A percentile compares a stretch with the other conserved stretches of the same genome.
These are phyloP conservation scores for Trichoderma parareesei DNA, from an alignment of 495 filamentous ascomycete species.

Conservation along the genomic window DNA sequence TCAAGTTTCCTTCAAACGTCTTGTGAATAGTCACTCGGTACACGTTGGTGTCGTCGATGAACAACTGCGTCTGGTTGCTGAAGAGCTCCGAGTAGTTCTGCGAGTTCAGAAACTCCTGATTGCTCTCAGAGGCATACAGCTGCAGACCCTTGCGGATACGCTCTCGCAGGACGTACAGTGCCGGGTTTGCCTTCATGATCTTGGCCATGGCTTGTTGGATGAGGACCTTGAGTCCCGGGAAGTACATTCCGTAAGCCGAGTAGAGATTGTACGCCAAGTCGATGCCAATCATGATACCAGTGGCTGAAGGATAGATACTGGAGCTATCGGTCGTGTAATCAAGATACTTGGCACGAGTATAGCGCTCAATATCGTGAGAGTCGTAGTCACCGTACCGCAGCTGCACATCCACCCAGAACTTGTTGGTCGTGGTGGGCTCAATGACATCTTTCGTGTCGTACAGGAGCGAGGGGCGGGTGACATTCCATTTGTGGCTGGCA, in stretches of 20 bases:
- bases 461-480: slow-evolving; percentile 83
- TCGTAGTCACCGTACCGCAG: slow-evolving; percentile 98
- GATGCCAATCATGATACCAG: slow-evolving; percentile 96
- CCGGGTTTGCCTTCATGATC: slow-evolving; percentile 99
- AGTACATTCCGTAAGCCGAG: slow-evolving; percentile 97
- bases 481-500: slow-evolving; percentile 98
- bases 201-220: slow-evolving; percentile 98
- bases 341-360: slow-evolving; percentile 95
- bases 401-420: slow-evolving; percentile 99
- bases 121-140: slow-evolving; percentile 96
- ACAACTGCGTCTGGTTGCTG: slow-evolving; percentile 97
- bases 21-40: slow-evolving; percentile 99
- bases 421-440: slow-evolving; percentile 92
- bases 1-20: slow-evolving; percentile 98
- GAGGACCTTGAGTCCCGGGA: slow-evolving; percentile 94
- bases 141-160: slow-evolving; percentile 98
- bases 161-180: slow-evolving; percentile 90
- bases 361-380: slow-evolving; percentile 96
- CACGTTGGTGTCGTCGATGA: slow-evolving; percentile 99
- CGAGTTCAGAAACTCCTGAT: slow-evolving; percentile 98
- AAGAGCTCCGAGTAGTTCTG: slow-evolving; percentile 99
- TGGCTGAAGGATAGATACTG: slow-evolving; percentile 98
- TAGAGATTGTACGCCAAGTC: slow-evolving; percentile 98
- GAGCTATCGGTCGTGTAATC: slow-evolving; percentile 99
- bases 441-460: slow-evolving; percentile 97